Conservation (phyloP, 139 green algal genomes). For the Chlorella sp. region DNA sequence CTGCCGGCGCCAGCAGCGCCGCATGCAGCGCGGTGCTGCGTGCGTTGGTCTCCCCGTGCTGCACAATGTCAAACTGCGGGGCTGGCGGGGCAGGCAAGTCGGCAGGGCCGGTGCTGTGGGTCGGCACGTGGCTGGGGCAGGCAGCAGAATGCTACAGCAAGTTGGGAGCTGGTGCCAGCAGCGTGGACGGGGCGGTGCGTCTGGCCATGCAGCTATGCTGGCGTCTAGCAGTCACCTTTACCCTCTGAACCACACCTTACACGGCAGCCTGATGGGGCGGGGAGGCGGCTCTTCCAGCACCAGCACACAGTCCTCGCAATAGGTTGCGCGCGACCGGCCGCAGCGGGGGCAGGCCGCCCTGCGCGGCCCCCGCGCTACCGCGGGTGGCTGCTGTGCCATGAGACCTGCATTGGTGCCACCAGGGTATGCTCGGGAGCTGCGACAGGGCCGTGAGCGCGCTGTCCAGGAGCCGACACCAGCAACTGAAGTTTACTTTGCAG, state of each 20-base stretch:
- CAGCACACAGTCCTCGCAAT: constrained; percentile 13
- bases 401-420: background rate
- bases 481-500: no score
- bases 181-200: background rate
- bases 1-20: background rate
- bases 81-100: background rate
- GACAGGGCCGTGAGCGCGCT: no score
- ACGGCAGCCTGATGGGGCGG: background rate
- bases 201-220: background rate
- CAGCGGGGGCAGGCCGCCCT: background rate
- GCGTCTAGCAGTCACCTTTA: background rate
- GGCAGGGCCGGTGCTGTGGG: background rate
- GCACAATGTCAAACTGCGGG: constrained; percentile 18
- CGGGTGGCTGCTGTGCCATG: background rate
- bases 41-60: constrained; percentile 22
- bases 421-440: background rate
- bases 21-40: constrained; percentile 17
- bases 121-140: no score
- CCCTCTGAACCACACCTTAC: background rate
- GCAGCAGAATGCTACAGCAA: no score
- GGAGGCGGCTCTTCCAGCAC: background rate
- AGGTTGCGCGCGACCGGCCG: background rate
- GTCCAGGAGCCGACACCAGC: background rate
- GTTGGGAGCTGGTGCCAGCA: background rate
- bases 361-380: no score